Evolutionary conservation across 2,329 filamentous ascomycete genomes (phyloP), one percentile per base, ranked within the genome.

Genomic region (Aspergillus sp.): DNA sequence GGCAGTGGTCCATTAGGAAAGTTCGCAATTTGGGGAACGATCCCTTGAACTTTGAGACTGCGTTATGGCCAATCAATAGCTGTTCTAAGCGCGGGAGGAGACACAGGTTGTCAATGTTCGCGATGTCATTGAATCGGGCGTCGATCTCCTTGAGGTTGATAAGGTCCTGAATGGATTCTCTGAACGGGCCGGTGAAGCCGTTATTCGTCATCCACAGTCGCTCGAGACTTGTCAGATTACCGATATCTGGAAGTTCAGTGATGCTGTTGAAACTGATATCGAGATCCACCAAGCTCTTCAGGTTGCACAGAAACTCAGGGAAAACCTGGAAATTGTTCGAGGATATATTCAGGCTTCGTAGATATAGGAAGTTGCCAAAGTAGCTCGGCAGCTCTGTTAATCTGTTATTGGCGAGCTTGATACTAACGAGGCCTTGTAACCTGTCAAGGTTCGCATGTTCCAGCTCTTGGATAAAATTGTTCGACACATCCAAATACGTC

Each of bases 221-320:
- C 75, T 98, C 95, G 39, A 99, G 78, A 55, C 87, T 90, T 57
- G 82, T 86, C 57, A 99, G 77, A 55, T 87, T 86, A 6, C 92
- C 91, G 63, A 99, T 90, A 62, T 87, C 87, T 0, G 93, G 92
- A 7, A 99, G 78, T 54, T 80, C 84, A 11, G 85, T 84, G 61
- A 99, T 96, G 41, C 88, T 85, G 71, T 99, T 99, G 83, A 99
- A 99, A 72, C 93, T 98, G 70, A 99, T 86, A 68, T 99, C 95
- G 41, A 99, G 84, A 70, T 99, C 93, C 12, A 96, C 90, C 46
- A 99, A 78, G 44, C 89, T 92, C 63, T 86, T 86, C 19, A 99
- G 79, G 23, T 91, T 84, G 73, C 91, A 93, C 21, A 99, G 80
- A 66, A 96, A 96, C 21, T 88, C 81, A 0, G 95, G 95, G 62